Conservation (phyloP, 2,329 filamentous ascomycete species). For the Truncatella angustata region DNA sequence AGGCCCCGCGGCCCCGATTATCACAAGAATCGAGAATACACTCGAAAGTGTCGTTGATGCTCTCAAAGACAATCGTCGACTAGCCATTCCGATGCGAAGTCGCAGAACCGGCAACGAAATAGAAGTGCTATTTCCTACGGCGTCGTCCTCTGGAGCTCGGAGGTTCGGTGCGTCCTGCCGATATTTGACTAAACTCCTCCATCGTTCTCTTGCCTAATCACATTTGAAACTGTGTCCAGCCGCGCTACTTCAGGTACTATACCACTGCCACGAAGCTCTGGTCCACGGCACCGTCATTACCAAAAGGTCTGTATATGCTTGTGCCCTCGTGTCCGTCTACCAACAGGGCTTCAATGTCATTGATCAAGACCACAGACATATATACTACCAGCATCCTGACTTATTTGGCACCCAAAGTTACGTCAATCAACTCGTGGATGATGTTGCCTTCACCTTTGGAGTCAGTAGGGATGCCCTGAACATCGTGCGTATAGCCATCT, state of each 20-base stretch:
- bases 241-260: conserved; percentile 56
- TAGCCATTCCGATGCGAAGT: conserved; percentile 47
- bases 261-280: conserved; percentile 58
- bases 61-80: conserved; percentile 34
- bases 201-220: no score
- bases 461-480: conserved; percentile 65
- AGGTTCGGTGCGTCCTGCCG: conserved; percentile 28
- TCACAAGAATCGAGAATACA: conserved; percentile 54
- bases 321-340: no score
- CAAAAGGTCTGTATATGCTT: conserved; percentile 50
- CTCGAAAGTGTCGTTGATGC: conserved; percentile 50
- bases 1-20: conserved; percentile 29
- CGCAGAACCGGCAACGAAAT: conserved; percentile 24
- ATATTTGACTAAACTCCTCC: no score
- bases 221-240: no score
- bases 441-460: conserved; percentile 68
- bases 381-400: conserved; percentile 75
- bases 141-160: conserved; percentile 17
- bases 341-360: not conserved
- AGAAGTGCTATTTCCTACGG: conserved; percentile 21
- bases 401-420: conserved; percentile 67
- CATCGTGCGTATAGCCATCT: conserved; percentile 54
- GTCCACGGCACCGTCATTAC: conserved; percentile 54
- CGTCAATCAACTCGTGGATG: conserved; percentile 72
- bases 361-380: conserved; percentile 53